phyloP scores from a whole-genome alignment of 129 eudicot genomes.

The Sambucus nigra region DNA sequence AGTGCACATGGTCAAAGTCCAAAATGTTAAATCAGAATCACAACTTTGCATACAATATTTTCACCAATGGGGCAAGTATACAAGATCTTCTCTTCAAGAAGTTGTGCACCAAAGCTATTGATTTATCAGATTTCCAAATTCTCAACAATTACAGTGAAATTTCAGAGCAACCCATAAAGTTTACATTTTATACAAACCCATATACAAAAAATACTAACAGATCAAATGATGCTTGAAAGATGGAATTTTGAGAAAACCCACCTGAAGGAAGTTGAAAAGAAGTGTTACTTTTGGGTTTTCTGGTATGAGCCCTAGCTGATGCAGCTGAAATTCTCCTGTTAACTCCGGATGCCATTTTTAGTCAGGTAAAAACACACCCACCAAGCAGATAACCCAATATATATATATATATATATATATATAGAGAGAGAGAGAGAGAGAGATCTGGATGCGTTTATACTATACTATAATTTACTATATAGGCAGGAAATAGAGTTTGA shows the following conservation, averaged over 20 bases:
- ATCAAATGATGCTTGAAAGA: neutral
- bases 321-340: constrained; percentile 55
- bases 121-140: too few relatives aligned
- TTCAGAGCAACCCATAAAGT: neutral
- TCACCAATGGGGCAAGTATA: neutral
- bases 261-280: constrained; percentile 31
- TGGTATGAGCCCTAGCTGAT: constrained; percentile 66
- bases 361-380: too few relatives aligned
- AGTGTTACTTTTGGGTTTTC: constrained; percentile 29
- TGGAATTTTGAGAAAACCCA: constrained; percentile 5
- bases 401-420: too few relatives aligned
- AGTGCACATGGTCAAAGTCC: too few relatives aligned
- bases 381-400: too few relatives aligned
- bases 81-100: neutral
- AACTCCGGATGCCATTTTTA: constrained; percentile 40
- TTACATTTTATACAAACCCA: too few relatives aligned
- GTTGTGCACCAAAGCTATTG: too few relatives aligned
- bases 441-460: too few relatives aligned
- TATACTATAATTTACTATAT: too few relatives aligned
- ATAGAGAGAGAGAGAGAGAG: too few relatives aligned
- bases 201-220: too few relatives aligned
- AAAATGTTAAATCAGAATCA: neutral
- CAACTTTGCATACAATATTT: neutral
- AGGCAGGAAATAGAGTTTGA: too few relatives aligned
- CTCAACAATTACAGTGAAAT: neutral